These are phyloP conservation scores for Aspergillus amoenus DNA, from an alignment of 2,329 filamentous ascomycete species.

Conservation along the genomic window DNA sequence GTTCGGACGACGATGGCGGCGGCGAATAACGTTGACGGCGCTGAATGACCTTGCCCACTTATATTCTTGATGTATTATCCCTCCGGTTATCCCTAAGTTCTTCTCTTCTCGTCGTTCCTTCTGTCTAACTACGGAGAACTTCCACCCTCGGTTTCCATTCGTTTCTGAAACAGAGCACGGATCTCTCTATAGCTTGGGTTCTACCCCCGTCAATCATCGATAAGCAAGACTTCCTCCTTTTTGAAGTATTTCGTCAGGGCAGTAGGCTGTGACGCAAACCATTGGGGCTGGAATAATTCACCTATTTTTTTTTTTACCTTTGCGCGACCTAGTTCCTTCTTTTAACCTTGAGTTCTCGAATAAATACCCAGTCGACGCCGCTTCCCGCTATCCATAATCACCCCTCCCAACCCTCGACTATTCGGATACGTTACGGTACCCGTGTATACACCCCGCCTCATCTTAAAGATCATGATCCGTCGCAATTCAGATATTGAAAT, in stretches of 20 bases:
- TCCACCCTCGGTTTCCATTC: slow-evolving; percentile 11
- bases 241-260: slow-evolving; percentile 1
- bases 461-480: slow-evolving; percentile 35
- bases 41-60: background rate
- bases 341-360: background rate
- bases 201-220: background rate
- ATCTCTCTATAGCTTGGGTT: slow-evolving; percentile 24
- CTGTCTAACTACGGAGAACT: slow-evolving; percentile 4
- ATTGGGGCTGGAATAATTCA: background rate
- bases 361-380: background rate
- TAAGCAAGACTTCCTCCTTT: background rate
- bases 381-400: slow-evolving; percentile 16
- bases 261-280: background rate
- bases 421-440: slow-evolving; percentile 36
- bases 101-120: background rate
- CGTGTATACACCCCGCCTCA: background rate
- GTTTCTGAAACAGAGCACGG: slow-evolving; percentile 36
- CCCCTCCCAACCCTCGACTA: slow-evolving; percentile 43
- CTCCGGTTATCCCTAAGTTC: background rate
- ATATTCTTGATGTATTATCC: background rate
- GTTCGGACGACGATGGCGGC: slow-evolving; percentile 1
- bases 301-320: background rate
- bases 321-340: slow-evolving; percentile 5
- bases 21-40: background rate
- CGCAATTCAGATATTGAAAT: slow-evolving; percentile 45